Evolutionary conservation across 2,329 filamentous ascomycete genomes (phyloP), one percentile per base, ranked within the genome.

Genomic region (Aspergillus versicolor): DNA sequence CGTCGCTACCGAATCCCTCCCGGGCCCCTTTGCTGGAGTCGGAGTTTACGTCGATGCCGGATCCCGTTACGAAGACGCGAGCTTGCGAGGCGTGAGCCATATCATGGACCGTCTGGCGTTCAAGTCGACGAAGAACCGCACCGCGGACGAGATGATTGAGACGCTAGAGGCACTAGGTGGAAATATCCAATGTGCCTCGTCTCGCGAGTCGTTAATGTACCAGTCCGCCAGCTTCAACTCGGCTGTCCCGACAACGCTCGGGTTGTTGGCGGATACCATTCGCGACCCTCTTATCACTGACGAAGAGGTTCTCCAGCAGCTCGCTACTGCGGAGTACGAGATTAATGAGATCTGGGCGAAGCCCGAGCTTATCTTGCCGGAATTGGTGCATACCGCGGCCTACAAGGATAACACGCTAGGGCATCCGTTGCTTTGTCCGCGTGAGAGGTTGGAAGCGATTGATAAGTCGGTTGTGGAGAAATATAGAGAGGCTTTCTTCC

Each of bases 261-360:
- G 83, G 30, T 78, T 99, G 17, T 84, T 99, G 41, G 93, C 94
- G 58, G 94, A 99, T 74, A 97, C 94, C 32, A 95, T 99, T 61
- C 88, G 91, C 57, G 85, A 95, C 64, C 91, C 94, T 5, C 75
- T 83, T 54, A 88, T 97, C 64, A 95, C 91, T 8, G 89, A 95
- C 24, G 86, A 90, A 19, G 94, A 99, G 75, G 90, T 99, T 0
- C 77, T 83, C 19, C 86, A 92, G 72, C 94, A 99, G 77, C 80
- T 99, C 21, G 86, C 90, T 71, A 97, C 93, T 6, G 94, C 93
- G 8, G 86, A 92, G 52, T 99, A 97, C 72, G 94, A 99, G 77
- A 94, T 99, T 73, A 86, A 87, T 22, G 94, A 97, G 79, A 97
- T 99, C 56, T 99, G 94, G 94, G 88, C 89, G 66, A 97, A 96